Conservation (phyloP, 2,329 filamentous ascomycete genomes). For the Colletotrichum acutatum region DNA sequence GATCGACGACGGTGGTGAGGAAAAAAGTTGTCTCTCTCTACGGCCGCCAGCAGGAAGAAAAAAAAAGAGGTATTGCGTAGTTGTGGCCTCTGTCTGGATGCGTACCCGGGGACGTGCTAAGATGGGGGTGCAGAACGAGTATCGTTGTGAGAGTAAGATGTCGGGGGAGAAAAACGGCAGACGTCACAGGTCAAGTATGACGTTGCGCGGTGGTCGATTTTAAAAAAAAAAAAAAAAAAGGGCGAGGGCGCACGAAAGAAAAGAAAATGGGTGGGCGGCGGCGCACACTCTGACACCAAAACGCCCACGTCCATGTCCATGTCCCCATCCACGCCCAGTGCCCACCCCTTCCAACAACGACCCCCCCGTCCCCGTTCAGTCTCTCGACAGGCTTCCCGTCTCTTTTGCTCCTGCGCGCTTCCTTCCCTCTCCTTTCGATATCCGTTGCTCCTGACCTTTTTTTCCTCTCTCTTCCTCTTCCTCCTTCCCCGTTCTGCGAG, state of each 20-base stretch:
- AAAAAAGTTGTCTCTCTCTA: slow-evolving; percentile 6
- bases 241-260: slow-evolving; percentile 39
- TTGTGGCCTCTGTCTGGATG: slow-evolving; percentile 21
- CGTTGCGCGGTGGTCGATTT: slow-evolving; percentile 50
- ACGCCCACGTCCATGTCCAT: slow-evolving; percentile 21
- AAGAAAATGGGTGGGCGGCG: slow-evolving; percentile 44
- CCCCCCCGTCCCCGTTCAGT: slow-evolving; percentile 9
- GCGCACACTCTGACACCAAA: slow-evolving; percentile 35
- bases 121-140: slow-evolving; percentile 27
- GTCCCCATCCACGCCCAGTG: slow-evolving; percentile 16
- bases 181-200: slow-evolving; percentile 57
- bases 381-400: neutral
- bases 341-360: slow-evolving; percentile 4
- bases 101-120: slow-evolving; percentile 26
- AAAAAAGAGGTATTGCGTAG: slow-evolving; percentile 15
- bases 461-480: neutral
- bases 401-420: neutral
- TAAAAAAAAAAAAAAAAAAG: slow-evolving; percentile 27
- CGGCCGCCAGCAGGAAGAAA: neutral
- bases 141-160: slow-evolving; percentile 31
- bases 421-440: neutral
- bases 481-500: slow-evolving; percentile 14
- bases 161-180: slow-evolving; percentile 45
- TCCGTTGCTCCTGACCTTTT: neutral
- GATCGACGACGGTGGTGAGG: slow-evolving; percentile 27